Evolutionary conservation across 306 rosid species (phyloP).

Genomic region (Prunus persica): DNA sequence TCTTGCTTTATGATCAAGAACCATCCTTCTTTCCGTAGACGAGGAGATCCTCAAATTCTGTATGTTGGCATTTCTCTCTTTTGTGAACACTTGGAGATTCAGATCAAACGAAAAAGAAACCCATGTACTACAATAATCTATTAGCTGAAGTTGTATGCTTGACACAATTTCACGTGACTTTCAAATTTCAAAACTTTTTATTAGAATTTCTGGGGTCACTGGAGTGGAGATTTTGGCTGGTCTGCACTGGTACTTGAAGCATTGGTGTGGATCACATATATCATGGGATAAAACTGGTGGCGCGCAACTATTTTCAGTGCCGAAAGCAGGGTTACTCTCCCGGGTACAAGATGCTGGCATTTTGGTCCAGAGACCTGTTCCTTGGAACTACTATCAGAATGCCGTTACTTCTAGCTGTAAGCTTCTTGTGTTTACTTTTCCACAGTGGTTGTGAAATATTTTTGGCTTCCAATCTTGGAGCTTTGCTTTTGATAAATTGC

Average conservation of each 20-base stretch:
- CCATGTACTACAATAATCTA: background rate
- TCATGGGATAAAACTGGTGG: conserved; percentile 97
- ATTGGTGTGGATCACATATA: conserved; percentile 72
- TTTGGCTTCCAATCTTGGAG: conserved; percentile 17
- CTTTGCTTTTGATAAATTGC: conserved; percentile 9
- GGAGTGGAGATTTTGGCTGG: conserved; percentile 85
- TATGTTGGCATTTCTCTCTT: conserved; percentile 25
- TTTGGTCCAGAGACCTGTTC: conserved; percentile 62
- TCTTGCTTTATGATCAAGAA: conserved; percentile 67
- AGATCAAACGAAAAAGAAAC: background rate
- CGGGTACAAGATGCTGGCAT: conserved; percentile 47
- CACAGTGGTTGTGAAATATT: background rate
- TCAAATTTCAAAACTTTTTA: background rate
- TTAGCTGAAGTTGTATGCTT: background rate
- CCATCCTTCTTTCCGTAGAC: conserved; percentile 44
- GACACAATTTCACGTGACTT: conserved; percentile 11
- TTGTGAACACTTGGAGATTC: background rate
- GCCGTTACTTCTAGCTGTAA: conserved; percentile 93
- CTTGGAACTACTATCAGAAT: conserved; percentile 87
- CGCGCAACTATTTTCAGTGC: conserved; percentile 60
- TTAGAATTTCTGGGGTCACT: conserved; percentile 63
- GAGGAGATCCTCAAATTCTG: conserved; percentile 59
- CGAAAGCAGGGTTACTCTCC: conserved; percentile 55
- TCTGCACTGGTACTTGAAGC: conserved; percentile 80
- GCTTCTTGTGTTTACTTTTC: conserved; percentile 23